Evolutionary conservation across 2,329 filamentous ascomycete genomes (phyloP).

Genomic region (Colletotrichum sidae): DNA sequence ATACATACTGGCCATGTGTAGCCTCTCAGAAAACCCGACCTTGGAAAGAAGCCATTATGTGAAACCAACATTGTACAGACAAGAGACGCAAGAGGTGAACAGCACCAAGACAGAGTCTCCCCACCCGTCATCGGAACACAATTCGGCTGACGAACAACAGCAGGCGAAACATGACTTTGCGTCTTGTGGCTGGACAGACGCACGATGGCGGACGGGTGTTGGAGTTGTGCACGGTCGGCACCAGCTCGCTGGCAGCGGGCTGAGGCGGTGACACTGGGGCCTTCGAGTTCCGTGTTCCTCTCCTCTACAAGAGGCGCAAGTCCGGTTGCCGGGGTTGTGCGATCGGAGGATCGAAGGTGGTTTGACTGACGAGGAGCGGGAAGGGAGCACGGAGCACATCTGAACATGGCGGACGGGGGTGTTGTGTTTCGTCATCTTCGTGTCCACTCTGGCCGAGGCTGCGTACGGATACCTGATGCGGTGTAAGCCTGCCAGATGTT

Average conservation of each 20-base stretch:
- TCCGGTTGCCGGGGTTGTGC: conserved; percentile 35
- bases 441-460: conserved; percentile 10
- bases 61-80: too few species aligned
- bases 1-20: too few species aligned
- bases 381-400: conserved; percentile 28
- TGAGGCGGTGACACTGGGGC: conserved; percentile 20
- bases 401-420: conserved; percentile 15
- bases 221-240: conserved; percentile 17
- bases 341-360: conserved; percentile 14
- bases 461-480: not conserved
- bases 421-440: conserved; percentile 14
- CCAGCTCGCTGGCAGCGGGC: conserved; percentile 26
- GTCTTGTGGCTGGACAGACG: conserved; percentile 31
- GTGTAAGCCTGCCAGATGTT: conserved; percentile 1
- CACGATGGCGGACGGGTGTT: conserved; percentile 8
- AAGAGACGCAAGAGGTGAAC: not conserved
- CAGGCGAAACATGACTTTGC: conserved; percentile 26
- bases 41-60: not conserved
- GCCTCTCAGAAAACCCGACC: not conserved
- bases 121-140: conserved; percentile 7
- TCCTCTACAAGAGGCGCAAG: not conserved
- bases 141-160: conserved; percentile 8
- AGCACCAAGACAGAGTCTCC: not conserved
- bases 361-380: conserved; percentile 24
- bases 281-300: conserved; percentile 19